These are phyloP conservation scores for Lachancea fermentati DNA, from an alignment of 805 yeast species.

Conservation along the genomic window DNA sequence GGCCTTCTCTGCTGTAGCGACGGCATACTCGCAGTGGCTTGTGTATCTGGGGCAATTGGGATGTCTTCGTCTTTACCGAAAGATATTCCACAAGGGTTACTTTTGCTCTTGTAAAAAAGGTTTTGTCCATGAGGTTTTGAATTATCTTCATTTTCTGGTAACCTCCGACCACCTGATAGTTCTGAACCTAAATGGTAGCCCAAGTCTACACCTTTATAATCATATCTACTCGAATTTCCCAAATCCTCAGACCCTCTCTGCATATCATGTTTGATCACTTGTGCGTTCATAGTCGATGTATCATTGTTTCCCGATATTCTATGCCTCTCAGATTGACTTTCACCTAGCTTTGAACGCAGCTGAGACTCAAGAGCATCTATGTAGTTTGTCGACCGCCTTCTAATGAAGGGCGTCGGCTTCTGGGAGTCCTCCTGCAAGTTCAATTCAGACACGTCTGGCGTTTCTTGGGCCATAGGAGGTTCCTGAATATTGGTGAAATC, in stretches of 20 bases:
- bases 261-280: conserved; percentile 3
- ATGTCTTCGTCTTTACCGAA: conserved; percentile 3
- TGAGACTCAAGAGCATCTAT: conserved; percentile 14
- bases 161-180: not conserved
- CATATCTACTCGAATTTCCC: conserved; percentile 3
- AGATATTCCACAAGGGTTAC: conserved; percentile 1
- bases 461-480: conserved; percentile 21
- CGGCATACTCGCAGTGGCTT: conserved; percentile 3
- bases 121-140: not conserved
- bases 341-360: conserved; percentile 4
- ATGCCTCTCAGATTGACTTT: not conserved
- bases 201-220: conserved; percentile 8
- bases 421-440: not conserved
- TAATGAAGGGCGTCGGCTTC: conserved; percentile 3
- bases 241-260: conserved; percentile 7
- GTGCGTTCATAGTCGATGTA: conserved; percentile 11
- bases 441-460: conserved; percentile 10
- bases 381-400: conserved; percentile 19
- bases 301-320: conserved; percentile 2
- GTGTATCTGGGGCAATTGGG: not conserved
- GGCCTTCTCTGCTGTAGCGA: conserved; percentile 18
- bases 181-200: conserved; percentile 10
- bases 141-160: not conserved
- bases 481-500: conserved; percentile 20
- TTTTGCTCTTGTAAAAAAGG: not conserved